Evolutionary conservation across 1,284 basidiomycete genomes (phyloP).

Genomic region (Cryptococcus deneoformans): DNA sequence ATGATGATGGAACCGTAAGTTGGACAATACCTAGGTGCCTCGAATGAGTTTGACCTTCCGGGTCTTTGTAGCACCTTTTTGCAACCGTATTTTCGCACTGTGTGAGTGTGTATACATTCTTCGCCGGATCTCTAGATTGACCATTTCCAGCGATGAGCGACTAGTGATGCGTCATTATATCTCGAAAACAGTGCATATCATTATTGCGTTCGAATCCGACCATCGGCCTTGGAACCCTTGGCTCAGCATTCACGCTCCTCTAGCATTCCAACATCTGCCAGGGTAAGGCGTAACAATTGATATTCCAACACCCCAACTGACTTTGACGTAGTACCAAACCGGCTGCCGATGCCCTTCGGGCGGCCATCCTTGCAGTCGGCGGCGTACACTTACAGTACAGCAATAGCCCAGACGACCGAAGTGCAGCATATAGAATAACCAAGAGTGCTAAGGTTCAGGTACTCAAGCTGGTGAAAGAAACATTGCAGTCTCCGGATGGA

Average conservation of each 20-base stretch:
- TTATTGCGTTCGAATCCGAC: slow-evolving; percentile 39
- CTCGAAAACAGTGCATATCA: slow-evolving; percentile 38
- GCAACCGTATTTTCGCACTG: slow-evolving; percentile 38
- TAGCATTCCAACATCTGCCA: slow-evolving; percentile 40
- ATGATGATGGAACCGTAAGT: slow-evolving; percentile 45
- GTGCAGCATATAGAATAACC: slow-evolving; percentile 33
- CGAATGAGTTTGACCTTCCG: background rate
- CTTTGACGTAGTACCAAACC: slow-evolving; percentile 5
- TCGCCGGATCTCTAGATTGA: slow-evolving; percentile 5
- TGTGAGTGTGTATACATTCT: slow-evolving; percentile 21
- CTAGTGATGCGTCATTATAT: slow-evolving; percentile 47
- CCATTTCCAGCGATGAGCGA: slow-evolving; percentile 32
- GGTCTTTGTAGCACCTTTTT: slow-evolving; percentile 29
- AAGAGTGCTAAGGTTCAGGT: slow-evolving; percentile 29
- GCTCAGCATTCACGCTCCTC: slow-evolving; percentile 38
- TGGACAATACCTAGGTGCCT: no score
- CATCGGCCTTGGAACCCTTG: slow-evolving; percentile 44
- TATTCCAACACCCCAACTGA: background rate
- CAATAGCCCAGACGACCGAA: slow-evolving; percentile 31
- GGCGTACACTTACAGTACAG: slow-evolving; percentile 41
- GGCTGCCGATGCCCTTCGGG: slow-evolving; percentile 41
- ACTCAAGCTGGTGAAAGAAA: slow-evolving; percentile 26
- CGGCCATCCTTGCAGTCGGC: slow-evolving; percentile 41
- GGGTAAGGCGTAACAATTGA: slow-evolving; percentile 21
- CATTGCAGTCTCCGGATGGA: slow-evolving; percentile 23